Conservation (phyloP, 1,139 yeast genomes). For the Zygosaccharomyces sapae region DNA sequence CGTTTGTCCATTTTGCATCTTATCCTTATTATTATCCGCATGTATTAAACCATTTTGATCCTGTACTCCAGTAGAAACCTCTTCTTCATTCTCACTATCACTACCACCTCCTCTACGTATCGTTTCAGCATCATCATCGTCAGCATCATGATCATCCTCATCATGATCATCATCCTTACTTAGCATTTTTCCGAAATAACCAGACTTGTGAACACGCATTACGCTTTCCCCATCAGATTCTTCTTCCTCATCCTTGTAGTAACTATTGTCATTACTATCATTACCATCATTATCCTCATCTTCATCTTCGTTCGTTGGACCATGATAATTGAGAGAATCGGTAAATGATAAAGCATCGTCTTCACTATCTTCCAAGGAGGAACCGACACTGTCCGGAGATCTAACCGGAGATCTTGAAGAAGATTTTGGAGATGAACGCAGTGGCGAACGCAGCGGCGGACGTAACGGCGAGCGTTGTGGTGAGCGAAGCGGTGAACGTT, state of each 20-base stretch:
- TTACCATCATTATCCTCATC: conserved; percentile 11
- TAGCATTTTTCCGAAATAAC: conserved; percentile 27
- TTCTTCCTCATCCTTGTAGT: conserved; percentile 1
- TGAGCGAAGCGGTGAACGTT: no score
- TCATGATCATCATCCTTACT: background rate
- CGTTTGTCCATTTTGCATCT: background rate
- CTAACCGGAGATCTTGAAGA: background rate
- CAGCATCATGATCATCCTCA: background rate
- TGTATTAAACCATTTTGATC: conserved; percentile 7
- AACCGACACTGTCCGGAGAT: conserved; percentile 2
- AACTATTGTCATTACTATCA: conserved; percentile 16
- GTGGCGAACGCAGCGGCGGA: background rate
- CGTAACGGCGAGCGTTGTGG: background rate
- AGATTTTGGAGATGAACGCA: background rate
- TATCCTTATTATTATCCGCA: conserved; percentile 3
- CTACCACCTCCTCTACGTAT: conserved; percentile 4
- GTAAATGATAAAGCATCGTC: conserved; percentile 25
- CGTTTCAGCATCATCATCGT: conserved; percentile 13
- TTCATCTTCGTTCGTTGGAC: conserved; percentile 9
- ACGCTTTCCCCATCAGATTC: conserved; percentile 14
- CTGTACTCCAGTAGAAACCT: conserved; percentile 4
- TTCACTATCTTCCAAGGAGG: conserved; percentile 12
- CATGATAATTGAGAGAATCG: conserved; percentile 16
- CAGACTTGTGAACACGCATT: conserved; percentile 22
- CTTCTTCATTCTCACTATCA: conserved; percentile 3